Evolutionary conservation across 2,329 filamentous ascomycete species (phyloP).

Genomic region (Pseudopithomyces maydicus): DNA sequence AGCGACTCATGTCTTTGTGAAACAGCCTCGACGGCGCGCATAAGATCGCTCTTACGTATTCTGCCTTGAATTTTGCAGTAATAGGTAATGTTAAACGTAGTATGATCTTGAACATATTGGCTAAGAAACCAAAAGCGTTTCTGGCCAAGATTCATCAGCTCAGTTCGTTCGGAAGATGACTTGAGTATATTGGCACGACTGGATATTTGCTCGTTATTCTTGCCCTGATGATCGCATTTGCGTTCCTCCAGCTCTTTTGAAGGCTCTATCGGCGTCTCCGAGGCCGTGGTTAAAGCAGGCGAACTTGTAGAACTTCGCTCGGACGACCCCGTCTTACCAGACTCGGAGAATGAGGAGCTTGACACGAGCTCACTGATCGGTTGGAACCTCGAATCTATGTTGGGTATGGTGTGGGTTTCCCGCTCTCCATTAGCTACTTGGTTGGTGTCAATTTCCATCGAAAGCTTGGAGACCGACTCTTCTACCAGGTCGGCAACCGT

Average conservation of each 20-base stretch:
- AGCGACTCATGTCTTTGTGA: constrained; percentile 40
- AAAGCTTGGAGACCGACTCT: neutral
- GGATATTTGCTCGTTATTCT: constrained; percentile 8
- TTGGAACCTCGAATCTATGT: neutral
- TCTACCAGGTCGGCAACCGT: constrained; percentile 6
- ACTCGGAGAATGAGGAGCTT: neutral
- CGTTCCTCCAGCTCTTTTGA: constrained; percentile 13
- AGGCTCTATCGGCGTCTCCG: constrained; percentile 10
- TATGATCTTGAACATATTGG: constrained; percentile 42
- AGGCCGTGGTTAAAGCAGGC: constrained; percentile 1
- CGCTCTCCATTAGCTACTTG: neutral
- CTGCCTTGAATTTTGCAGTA: constrained; percentile 39
- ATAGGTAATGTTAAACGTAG: constrained; percentile 49
- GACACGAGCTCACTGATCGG: neutral
- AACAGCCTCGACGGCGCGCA: constrained; percentile 40
- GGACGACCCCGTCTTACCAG: constrained; percentile 2
- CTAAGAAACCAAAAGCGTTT: constrained; percentile 50
- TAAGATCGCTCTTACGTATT: constrained; percentile 36
- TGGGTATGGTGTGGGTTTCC: neutral
- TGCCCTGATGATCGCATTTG: constrained; percentile 5
- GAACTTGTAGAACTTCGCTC: constrained; percentile 5
- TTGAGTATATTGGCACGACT: constrained; percentile 7
- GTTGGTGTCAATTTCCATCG: neutral
- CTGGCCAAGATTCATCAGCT: constrained; percentile 49
- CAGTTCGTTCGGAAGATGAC: constrained; percentile 11